Evolutionary conservation across 495 filamentous ascomycete species (phyloP), one percentile per base, ranked within the genome.

Genomic region (Penicillium diatomitis): DNA sequence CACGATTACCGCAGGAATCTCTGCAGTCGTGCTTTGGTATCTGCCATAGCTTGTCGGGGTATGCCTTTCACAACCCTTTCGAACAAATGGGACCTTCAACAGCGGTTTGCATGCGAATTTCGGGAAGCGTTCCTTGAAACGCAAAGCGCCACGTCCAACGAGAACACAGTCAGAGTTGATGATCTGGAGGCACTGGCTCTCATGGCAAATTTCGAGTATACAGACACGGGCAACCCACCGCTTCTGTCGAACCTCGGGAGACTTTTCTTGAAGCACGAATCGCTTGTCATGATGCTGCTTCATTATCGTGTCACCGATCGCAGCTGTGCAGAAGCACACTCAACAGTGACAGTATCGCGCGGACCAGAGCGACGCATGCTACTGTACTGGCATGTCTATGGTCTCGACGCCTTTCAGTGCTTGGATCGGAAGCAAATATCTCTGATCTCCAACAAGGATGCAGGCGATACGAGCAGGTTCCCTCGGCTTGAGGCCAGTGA

Each of bases 161-260:
- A 51, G 2, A 41, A 32, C 28, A 34, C 39, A 39, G 44, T 55
- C 20, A 38, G 44, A 9, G 48, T 55, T 9, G 53, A 55, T 35
- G 44, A 55, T 9, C 48, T 55, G n/a, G 53, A 55, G 44, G 53
- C 53, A 7, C 30, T 55, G 31, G 53, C 53, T 7, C 53, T 55
- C 6, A 55, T 55, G 43, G 35, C 51, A 5, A 38, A 55, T 48
- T 55, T 43, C 33, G 39, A 55, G 20, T 55, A 55, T 33, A 44
- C 50, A 31, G 29, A 46, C 8, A 32, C 38, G 0, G 5, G 31
- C n/a, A 55, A 20, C n/a, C 42, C 10, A 34, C 38, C 47, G 11
- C 32, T 52, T 5, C 27, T 38, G 20, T 20, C 38, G 11, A 44
- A 47, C 11, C 38, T 55, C 7, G 44, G 44, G n/a, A 36, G 11